Base-by-base conservation (phyloP, 2,329 filamentous ascomycete genomes). In the Fusarium chlamydosporum region DNA sequence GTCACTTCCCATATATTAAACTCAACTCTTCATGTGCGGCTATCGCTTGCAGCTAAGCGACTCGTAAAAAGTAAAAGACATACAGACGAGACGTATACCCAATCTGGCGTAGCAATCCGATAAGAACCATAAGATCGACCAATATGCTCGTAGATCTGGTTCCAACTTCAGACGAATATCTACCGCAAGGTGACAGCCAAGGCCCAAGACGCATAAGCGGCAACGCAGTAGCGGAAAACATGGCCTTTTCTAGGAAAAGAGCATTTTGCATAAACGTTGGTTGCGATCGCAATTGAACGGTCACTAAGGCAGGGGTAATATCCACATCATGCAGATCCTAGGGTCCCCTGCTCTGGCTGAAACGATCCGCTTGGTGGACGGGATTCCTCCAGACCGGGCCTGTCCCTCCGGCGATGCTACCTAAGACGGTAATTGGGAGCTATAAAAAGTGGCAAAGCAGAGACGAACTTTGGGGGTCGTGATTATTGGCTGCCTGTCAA, bases 361-460 rank as follows among this genome's bases (percentile, higher is more conserved):
- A 51, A 51, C 47, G 18, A 51, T 51, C 47, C 47, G 47, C 47
- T 51, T 51, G 47, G 47, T 51, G 47, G 47, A 51, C 16, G 12
- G n/a, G 26, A 26, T 51, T 51, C 47, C 47, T 51, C 31, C 11
- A 29, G 23, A 9, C 42, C 27, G n/a, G 47, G 47, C 18, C n/a
- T 20, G 23, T 18, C 34, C 47, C 13, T 13, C 23, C 47, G 34
- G 47, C 47, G 34, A 51, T 51, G 16, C 47, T 51, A 51, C 47
- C 47, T 13, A 51, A 51, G 33, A 51, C 47, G 47, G 47, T 29
- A 37, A 51, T 38, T 37, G 15, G 38, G 35, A 37, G 47, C 47
- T 51, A 40, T 51, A 29, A 51, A 51, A 15, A 51, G 47, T 51
- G 47, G 34, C 34, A 51, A 51, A 40, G 34, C 12, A 40, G n/a